phyloP scores from a whole-genome alignment of 352 stramenopile species.

The Pythium rishiriense region DNA sequence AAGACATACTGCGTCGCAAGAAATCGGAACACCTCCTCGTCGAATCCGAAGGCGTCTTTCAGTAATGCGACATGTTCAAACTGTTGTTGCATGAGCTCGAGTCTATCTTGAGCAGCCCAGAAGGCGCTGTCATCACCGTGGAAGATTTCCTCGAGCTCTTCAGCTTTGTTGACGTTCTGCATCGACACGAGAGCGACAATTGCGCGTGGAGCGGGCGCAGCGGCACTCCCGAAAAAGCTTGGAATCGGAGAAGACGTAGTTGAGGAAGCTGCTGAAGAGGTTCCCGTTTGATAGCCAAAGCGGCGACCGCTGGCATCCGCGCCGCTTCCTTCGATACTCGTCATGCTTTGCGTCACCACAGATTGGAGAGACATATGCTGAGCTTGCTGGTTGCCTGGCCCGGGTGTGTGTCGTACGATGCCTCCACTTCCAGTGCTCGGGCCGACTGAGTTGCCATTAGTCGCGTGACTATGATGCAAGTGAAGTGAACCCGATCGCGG shows the following conservation, averaged over 20 bases:
- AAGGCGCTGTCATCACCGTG: constrained; percentile 64
- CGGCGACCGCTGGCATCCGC: constrained; percentile 20
- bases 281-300: constrained; percentile 23
- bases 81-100: constrained; percentile 61
- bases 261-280: constrained; percentile 38
- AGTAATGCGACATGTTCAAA: constrained; percentile 71
- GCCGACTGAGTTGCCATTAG: background rate
- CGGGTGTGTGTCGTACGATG: constrained; percentile 21
- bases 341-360: background rate
- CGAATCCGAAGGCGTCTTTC: constrained; percentile 83
- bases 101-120: constrained; percentile 46
- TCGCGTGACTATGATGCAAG: constrained; percentile 13
- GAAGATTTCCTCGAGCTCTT: constrained; percentile 71
- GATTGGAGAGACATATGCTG: constrained; percentile 5
- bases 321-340: constrained; percentile 20
- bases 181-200: constrained; percentile 74
- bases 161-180: constrained; percentile 66
- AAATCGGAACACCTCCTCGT: constrained; percentile 84
- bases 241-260: constrained; percentile 35
- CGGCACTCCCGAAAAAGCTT: constrained; percentile 30
- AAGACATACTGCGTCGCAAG: constrained; percentile 75
- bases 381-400: background rate
- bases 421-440: constrained; percentile 8
- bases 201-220: constrained; percentile 53
- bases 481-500: constrained; percentile 8